Percentiles rank a stretch among this genome's conserved stretches.
These are phyloP conservation scores for Forsythia viridissima DNA, from an alignment of 257 asterid genomes.

Conservation along the genomic window DNA sequence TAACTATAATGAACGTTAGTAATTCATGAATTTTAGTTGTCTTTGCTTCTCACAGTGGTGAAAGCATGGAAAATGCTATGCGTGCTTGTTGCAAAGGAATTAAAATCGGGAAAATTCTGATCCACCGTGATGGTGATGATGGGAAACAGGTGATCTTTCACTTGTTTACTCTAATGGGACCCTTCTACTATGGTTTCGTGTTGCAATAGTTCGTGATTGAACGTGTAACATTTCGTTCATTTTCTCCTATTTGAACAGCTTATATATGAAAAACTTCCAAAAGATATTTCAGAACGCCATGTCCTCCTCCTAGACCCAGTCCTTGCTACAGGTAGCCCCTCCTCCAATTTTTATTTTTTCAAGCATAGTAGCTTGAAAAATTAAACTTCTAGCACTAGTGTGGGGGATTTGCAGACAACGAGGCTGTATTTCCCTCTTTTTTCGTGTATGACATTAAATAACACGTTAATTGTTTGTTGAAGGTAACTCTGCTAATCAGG, in stretches of 20 bases:
- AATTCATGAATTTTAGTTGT: background rate
- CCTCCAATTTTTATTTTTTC: too few relatives aligned
- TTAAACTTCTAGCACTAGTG: background rate
- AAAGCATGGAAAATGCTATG: constrained; percentile 98
- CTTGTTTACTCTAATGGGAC: constrained; percentile 13
- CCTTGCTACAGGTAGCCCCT: constrained; percentile 85
- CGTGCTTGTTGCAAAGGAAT: constrained; percentile 99
- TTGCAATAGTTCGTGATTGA: constrained; percentile 5
- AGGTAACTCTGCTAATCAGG: constrained; percentile 99
- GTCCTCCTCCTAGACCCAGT: constrained; percentile 98
- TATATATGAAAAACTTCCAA: constrained; percentile 94
- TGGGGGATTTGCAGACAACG: background rate
- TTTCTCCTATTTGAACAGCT: constrained; percentile 57
- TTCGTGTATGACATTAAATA: background rate
- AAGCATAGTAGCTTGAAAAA: background rate
- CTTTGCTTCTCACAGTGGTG: constrained; percentile 64
- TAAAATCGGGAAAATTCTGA: constrained; percentile 93
- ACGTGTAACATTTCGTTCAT: background rate
- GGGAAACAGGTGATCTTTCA: constrained; percentile 75
- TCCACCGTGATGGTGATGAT: constrained; percentile 96
- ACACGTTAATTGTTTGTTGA: constrained; percentile 15
- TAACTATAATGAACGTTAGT: background rate
- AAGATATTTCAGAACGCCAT: constrained; percentile 87
- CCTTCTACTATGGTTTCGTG: constrained; percentile 15
- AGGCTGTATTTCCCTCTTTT: background rate